phyloP scores from a whole-genome alignment of 2,329 filamentous ascomycete species.

The Lecanicillium sp. region DNA sequence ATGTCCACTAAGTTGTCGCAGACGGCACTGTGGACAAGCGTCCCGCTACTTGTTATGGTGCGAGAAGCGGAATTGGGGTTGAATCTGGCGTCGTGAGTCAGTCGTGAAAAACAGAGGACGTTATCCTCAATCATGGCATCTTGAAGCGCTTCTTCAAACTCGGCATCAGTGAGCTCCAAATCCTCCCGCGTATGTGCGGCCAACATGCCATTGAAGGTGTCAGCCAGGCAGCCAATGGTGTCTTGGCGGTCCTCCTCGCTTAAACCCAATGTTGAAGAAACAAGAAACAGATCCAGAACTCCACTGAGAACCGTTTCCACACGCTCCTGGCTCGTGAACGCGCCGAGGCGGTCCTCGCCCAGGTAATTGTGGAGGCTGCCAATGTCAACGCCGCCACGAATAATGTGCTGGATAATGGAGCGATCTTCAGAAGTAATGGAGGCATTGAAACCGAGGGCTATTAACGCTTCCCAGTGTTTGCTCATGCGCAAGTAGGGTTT shows the following conservation, averaged over 20 bases:
- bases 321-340: too few species aligned
- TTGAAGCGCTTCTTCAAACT: constrained; percentile 15
- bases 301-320: constrained; percentile 2
- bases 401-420: too few species aligned
- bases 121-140: constrained; percentile 19
- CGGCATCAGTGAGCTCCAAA: constrained; percentile 11
- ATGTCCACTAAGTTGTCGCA: constrained; percentile 16
- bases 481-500: too few species aligned
- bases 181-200: too few species aligned
- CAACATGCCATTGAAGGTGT: not conserved
- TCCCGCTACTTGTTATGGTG: constrained; percentile 12
- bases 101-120: constrained; percentile 16
- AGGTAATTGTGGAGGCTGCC: too few species aligned
- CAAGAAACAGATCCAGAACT: constrained; percentile 6
- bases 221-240: constrained; percentile 3
- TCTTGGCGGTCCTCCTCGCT: constrained; percentile 1
- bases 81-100: constrained; percentile 22
- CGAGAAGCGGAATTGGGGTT: constrained; percentile 17
- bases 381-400: too few species aligned
- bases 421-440: too few species aligned
- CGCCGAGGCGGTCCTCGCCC: too few species aligned
- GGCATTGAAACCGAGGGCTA: too few species aligned
- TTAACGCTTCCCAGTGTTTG: too few species aligned
- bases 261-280: constrained; percentile 3
- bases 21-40: constrained; percentile 24